Base-by-base conservation (phyloP, 208 protist species). In the Trypanosoma avium region DNA sequence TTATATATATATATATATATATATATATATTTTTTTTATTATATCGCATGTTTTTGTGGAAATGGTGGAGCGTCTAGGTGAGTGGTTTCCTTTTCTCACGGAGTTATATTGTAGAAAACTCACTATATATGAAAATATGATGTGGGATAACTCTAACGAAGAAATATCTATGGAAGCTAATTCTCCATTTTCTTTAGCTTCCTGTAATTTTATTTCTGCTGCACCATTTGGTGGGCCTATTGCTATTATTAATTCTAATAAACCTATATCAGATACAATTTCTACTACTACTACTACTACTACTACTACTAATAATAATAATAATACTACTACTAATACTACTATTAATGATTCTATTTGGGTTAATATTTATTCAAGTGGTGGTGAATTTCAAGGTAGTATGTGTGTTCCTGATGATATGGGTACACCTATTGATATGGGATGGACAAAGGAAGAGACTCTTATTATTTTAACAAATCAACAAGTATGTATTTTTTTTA, bases 1-100 rank as follows among this genome's bases (percentile, higher is more conserved):
- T 13, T 13, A 38, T 4, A 38, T 13, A 38, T 13, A 38, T 13
- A 4, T 13, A 10, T 4, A 38, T 38, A 38, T 13, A 38, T 13
- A 10, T 13, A 10, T 13, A 38, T 13, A 10, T 38, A 38, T 38
- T 38, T 10, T 60, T 53, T 0, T 29, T n/a, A 30, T 29, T 30
- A 15, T 24, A 36, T 26, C 22, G 6, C 26, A 15, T 6, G 45
- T 49, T 15, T 12, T 26, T 27, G 21, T 27, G 4, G 54, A 0
- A 19, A 81, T 84, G 75, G 69, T 79, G 17, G 71, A 75, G 21
- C 50, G 82, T 45, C 63, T 78, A 19, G 82, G 79, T 22, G 75
- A 88, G 17, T 88, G 75, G 82, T 73, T 71, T 42, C 72, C 75
- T 40, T 82, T 88, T 53, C 77, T 71, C 17, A 65, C 65, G 19